Percentiles rank a stretch among this genome's conserved stretches.
Evolutionary conservation across 352 stramenopile species (phyloP).

Genomic region (Pythium guiyangense): DNA sequence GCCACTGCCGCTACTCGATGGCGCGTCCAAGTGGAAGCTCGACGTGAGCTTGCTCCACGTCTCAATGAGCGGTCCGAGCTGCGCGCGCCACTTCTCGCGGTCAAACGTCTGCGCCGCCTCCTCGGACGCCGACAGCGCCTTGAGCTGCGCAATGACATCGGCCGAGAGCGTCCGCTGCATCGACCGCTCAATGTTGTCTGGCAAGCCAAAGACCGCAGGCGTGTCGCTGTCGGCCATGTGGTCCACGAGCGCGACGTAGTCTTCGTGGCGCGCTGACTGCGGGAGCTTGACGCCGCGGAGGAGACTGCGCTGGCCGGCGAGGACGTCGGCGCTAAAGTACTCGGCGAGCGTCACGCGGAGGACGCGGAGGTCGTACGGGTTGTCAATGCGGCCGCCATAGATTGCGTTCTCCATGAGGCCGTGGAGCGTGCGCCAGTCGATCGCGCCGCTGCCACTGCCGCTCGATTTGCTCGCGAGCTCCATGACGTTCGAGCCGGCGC

Average conservation of each 20-base stretch:
- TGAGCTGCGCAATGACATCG: slow-evolving; percentile 84
- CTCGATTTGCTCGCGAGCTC: slow-evolving; percentile 52
- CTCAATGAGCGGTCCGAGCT: slow-evolving; percentile 88
- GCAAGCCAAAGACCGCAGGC: slow-evolving; percentile 88
- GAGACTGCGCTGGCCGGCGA: slow-evolving; percentile 58
- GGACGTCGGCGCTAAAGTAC: slow-evolving; percentile 85
- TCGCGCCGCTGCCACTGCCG: slow-evolving; percentile 17
- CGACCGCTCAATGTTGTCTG: slow-evolving; percentile 93
- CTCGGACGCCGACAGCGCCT: slow-evolving; percentile 72
- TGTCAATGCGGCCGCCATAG: slow-evolving; percentile 93
- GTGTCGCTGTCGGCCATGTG: slow-evolving; percentile 65
- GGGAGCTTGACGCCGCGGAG: slow-evolving; percentile 71
- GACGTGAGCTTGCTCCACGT: slow-evolving; percentile 84
- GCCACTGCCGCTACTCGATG: neutral
- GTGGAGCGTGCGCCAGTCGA: slow-evolving; percentile 91
- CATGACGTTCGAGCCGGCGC: slow-evolving; percentile 90
- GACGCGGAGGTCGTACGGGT: slow-evolving; percentile 90
- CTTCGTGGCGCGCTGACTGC: slow-evolving; percentile 49
- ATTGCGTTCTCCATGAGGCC: slow-evolving; percentile 95
- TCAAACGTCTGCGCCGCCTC: slow-evolving; percentile 79
- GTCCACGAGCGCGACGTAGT: slow-evolving; percentile 72
- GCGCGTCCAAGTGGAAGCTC: slow-evolving; percentile 46
- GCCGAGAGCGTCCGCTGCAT: slow-evolving; percentile 88
- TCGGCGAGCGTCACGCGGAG: slow-evolving; percentile 82
- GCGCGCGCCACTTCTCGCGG: slow-evolving; percentile 86